Evolutionary conservation across 148 eudicot genomes (phyloP).

Genomic region (Fagopyrum homotropicum): DNA sequence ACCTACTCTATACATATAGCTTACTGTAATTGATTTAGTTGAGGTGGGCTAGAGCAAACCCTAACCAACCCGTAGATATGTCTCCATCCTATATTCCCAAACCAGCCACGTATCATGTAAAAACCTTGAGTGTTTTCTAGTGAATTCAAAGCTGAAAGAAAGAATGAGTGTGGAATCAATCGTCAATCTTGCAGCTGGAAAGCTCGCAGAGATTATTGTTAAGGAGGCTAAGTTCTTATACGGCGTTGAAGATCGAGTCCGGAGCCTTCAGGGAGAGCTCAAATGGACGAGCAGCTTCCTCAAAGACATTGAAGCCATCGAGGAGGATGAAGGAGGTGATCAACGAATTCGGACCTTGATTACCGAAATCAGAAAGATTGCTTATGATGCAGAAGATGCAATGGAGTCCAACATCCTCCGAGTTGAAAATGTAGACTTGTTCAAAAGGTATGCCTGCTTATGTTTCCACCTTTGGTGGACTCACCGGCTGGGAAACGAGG

Average conservation of each 20-base stretch:
- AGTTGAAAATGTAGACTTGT: neutral
- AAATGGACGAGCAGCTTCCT: neutral
- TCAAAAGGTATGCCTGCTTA: neutral
- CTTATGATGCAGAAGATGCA: constrained; percentile 24
- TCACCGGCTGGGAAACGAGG: neutral
- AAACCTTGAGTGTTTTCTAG: too few species aligned
- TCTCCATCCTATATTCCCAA: too few species aligned
- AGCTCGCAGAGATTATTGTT: too few species aligned
- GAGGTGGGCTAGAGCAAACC: too few species aligned
- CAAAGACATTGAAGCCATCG: neutral
- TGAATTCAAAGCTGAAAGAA: too few species aligned
- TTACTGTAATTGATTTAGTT: too few species aligned
- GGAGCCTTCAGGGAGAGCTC: neutral
- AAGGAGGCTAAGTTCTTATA: too few species aligned
- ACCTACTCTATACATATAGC: too few species aligned
- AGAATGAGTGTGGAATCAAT: too few species aligned
- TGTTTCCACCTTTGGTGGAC: neutral
- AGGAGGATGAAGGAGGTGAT: neutral
- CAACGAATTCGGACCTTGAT: neutral
- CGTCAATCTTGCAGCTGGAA: too few species aligned
- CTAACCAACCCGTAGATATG: too few species aligned
- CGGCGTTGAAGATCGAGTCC: neutral
- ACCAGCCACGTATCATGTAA: too few species aligned
- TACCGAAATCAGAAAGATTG: neutral
- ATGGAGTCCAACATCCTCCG: constrained; percentile 14